These are phyloP conservation scores for Colletotrichum lini DNA, from an alignment of 2,329 filamentous ascomycete genomes.

Conservation along the genomic window DNA sequence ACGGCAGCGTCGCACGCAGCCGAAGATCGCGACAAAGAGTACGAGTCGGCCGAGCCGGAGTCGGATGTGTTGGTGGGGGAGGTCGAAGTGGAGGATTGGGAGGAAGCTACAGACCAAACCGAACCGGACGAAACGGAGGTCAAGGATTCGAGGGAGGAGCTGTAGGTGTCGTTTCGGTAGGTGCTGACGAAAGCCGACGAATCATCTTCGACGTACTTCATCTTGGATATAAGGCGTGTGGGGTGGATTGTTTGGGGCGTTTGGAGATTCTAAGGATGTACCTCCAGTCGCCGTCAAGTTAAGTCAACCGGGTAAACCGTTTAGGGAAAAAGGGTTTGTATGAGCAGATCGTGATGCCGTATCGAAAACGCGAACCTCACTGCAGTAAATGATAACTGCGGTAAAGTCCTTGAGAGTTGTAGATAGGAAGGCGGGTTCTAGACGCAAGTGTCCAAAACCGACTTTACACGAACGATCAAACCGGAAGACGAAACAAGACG, in stretches of 20 bases:
- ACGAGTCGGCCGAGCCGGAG: conserved; percentile 63
- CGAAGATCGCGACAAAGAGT: conserved; percentile 54
- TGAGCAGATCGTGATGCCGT: conserved; percentile 52
- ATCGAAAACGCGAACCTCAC: conserved; percentile 56
- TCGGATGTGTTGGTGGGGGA: conserved; percentile 75
- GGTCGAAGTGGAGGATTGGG: conserved; percentile 79
- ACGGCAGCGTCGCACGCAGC: conserved; percentile 49
- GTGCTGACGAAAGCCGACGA: conserved; percentile 67
- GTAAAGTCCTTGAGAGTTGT: conserved; percentile 58
- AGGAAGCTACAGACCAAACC: conserved; percentile 81
- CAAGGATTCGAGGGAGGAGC: conserved; percentile 79
- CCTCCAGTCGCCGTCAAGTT: conserved; percentile 54
- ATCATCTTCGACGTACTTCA: conserved; percentile 68
- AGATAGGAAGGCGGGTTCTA: conserved; percentile 60
- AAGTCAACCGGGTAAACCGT: conserved; percentile 53
- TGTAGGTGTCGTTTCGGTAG: conserved; percentile 73
- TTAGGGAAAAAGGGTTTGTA: conserved; percentile 23
- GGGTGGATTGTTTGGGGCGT: conserved; percentile 17
- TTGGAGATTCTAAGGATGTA: conserved; percentile 41
- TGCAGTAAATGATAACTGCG: conserved; percentile 55
- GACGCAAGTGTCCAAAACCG: conserved; percentile 58
- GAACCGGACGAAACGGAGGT: conserved; percentile 83
- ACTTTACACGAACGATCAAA: conserved; percentile 69
- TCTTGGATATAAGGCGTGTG: conserved; percentile 59
- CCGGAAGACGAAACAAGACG: conserved; percentile 73